Base-by-base conservation (phyloP, 202 grass and related monocot species). In the Bolboschoenoplectus hybrid region DNA sequence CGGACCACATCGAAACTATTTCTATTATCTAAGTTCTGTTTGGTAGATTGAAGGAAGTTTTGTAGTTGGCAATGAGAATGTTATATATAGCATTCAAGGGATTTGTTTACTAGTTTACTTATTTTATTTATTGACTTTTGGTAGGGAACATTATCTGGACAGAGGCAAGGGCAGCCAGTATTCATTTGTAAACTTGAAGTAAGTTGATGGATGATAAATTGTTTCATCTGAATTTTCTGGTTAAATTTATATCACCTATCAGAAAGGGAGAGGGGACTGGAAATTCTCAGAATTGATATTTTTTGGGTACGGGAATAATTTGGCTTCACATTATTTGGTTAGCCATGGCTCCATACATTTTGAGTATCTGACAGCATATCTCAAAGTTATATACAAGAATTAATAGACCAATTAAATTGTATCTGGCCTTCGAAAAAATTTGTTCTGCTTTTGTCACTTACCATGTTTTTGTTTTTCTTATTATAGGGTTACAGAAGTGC, bases 141-240 rank as follows among this genome's bases (percentile, higher is more conserved):
- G 81, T 71, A 99, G 93, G 97, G 97, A 91, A 93, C 91, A 85
- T 97, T 99, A 82, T 94, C 91, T 53, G 93, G 94, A 40, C 92
- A 94, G 85, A 92, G 97, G 85, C 97, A 99, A 86, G 92, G 94
- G 65, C 94, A 93, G 7, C 97, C 92, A 78, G 97, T 99, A 49
- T 94, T 97, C 85, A 99, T 99, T 82, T 99, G 97, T 94, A 99
- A 92, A 87, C 97, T 99, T 50, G 97, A 99, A 93, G 97, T 97
- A 97, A 99, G 94, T 91, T 74, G 74, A 58, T 36, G 35, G 34
- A 35, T 58, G 74, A 79, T 79, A n/a, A 60, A 43, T 80, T 41
- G 14, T 78, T 78, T 80, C 52, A 60, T 57, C 36, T 60, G 53
- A 56, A 80, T 80, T 80, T 58, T 60, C 16, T 80, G 75, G 53